Conservation (phyloP, 148 eudicot genomes). For the Vaccinium vitisidaea region DNA sequence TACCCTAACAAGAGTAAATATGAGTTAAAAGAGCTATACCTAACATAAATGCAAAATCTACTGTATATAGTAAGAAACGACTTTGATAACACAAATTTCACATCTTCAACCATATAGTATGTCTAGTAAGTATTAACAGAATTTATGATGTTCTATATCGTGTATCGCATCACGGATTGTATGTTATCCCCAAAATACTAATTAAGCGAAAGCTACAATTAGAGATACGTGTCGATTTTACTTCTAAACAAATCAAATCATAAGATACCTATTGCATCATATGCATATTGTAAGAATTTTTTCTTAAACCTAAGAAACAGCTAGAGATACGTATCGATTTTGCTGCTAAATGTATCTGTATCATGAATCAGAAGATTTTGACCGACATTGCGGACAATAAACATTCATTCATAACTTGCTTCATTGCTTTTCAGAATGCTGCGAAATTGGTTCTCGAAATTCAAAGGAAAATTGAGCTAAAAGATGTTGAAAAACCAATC, state of each 20-base stretch:
- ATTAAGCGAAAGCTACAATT: background rate
- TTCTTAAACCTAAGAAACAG: background rate
- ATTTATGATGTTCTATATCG: background rate
- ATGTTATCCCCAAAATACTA: background rate
- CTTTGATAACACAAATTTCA: background rate
- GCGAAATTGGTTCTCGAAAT: background rate
- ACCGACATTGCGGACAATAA: background rate
- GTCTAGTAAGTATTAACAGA: background rate
- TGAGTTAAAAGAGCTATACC: background rate
- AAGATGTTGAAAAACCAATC: background rate
- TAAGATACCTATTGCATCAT: background rate
- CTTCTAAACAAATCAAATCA: background rate
- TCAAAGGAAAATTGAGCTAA: background rate
- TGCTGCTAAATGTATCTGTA: background rate
- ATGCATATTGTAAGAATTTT: background rate
- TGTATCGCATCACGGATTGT: background rate
- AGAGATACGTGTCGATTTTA: background rate
- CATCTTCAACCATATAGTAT: background rate
- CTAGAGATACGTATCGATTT: background rate
- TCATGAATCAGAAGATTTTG: background rate
- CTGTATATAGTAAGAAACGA: background rate
- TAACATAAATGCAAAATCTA: background rate
- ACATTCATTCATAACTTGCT: background rate
- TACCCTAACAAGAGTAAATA: background rate
- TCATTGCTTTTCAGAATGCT: background rate